phyloP scores from a whole-genome alignment of 768 basidiomycete species.

The Butyriboletus loyo region DNA sequence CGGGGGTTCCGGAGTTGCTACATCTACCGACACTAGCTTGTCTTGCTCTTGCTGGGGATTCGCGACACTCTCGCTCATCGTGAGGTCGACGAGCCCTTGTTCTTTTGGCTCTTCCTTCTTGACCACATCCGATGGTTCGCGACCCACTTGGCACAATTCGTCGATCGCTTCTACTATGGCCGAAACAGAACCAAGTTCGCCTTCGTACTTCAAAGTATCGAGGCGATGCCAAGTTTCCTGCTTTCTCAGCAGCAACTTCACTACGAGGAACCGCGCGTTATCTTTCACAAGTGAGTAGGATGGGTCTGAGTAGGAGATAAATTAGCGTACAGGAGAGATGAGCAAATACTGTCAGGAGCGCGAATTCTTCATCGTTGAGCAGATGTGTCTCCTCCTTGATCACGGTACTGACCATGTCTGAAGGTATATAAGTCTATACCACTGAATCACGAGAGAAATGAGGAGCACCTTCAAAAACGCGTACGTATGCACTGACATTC shows the following conservation, averaged over 20 bases:
- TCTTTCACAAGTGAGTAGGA: slow-evolving; percentile 35
- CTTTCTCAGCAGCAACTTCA: slow-evolving; percentile 61
- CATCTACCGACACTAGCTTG: slow-evolving; percentile 5
- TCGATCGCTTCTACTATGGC: slow-evolving; percentile 41
- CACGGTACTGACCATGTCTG: slow-evolving; percentile 58
- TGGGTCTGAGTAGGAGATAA: background rate
- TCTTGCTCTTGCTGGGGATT: slow-evolving; percentile 2
- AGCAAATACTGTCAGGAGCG: slow-evolving; percentile 40
- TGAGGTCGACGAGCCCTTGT: slow-evolving; percentile 36
- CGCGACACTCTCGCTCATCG: slow-evolving; percentile 24
- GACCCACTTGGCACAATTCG: slow-evolving; percentile 36
- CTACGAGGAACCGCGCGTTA: slow-evolving; percentile 57
- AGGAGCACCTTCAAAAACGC: slow-evolving; percentile 28
- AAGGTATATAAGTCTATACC: background rate
- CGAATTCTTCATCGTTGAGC: slow-evolving; percentile 48
- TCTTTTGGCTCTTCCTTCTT: slow-evolving; percentile 22
- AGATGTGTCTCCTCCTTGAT: slow-evolving; percentile 48
- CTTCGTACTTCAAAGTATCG: slow-evolving; percentile 39
- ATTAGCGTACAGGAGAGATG: slow-evolving; percentile 47
- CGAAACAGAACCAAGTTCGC: slow-evolving; percentile 39
- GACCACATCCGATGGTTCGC: slow-evolving; percentile 1
- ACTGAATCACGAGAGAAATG: background rate
- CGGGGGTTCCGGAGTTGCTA: background rate
- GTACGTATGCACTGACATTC: slow-evolving; percentile 26
- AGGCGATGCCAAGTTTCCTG: slow-evolving; percentile 53